Evolutionary conservation across 2,329 filamentous ascomycete genomes (phyloP), one percentile per base, ranked within the genome.

Genomic region (Penicillium nordicum): DNA sequence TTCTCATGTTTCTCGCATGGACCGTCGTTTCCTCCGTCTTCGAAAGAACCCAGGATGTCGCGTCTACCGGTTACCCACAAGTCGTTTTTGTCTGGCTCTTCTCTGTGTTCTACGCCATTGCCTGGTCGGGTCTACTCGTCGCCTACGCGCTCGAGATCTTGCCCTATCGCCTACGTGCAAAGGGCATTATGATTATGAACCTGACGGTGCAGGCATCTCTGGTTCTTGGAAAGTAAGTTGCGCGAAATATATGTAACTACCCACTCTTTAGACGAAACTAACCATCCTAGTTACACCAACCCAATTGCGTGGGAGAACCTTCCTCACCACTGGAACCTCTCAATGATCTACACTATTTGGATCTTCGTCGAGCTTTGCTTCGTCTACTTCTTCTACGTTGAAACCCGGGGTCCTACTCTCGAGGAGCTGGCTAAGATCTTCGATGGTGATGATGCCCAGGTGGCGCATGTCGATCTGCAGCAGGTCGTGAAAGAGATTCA

Each of bases 381-480:
- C 53, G 63, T 74, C 58, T 70, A 69, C 52, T 69, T 70, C 59
- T 62, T 67, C 64, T 57, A 63, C 14, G 80, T 87, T 54, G 87
- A 90, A 76, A 90, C 87, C 18, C 85, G 84, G 66, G 86, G 87
- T 4, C 84, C 85, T 0, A 89, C 86, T 2, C 83, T 90, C 0
- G 87, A 89, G 69, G 85, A 88, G 69, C 81, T 88, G 59, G 84
- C 86, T 45, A 82, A 83, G 65, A 88, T 89, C 69, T 89, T 90
- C 65, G 87, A 89, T 63, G 87, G 85, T 38, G 81, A 85, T 29
- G 76, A 82, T 34, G 83, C 58, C 1, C 44, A 82, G 21, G 53
- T 63, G 6, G 81, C 78, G 7, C 78, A 82, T 61, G 77, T 85
- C 58, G 79, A 84, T 67, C 72, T 84, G 43, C 73, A 78, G 29